phyloP scores from a whole-genome alignment of 257 asterid genomes.

The Sherardia arvensis region DNA sequence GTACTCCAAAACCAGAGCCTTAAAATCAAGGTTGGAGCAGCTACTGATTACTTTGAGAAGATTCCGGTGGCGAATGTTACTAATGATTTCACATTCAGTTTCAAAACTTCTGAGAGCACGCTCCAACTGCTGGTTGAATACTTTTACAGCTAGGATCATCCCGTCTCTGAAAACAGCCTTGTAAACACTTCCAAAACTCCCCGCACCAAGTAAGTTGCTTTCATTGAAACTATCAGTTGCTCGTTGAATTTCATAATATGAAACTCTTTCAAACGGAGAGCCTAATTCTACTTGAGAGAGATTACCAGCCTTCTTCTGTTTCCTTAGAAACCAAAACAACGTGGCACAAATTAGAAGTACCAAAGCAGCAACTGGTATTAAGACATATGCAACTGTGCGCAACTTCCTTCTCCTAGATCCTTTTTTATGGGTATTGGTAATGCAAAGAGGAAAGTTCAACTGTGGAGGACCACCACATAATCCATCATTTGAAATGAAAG shows the following conservation, averaged over 20 bases:
- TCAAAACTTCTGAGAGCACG: slow-evolving; percentile 7
- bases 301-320: not conserved
- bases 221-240: not conserved
- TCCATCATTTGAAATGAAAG: not conserved
- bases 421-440: not conserved
- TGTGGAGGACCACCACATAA: slow-evolving; percentile 8
- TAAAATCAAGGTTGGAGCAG: slow-evolving; percentile 5
- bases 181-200: slow-evolving; percentile 1
- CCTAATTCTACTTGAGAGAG: not conserved
- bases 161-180: not conserved
- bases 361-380: not conserved
- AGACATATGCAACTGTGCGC: not conserved
- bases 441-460: not conserved
- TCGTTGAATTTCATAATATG: not conserved
- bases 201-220: not conserved
- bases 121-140: not conserved
- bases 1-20: slow-evolving; percentile 5
- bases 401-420: not conserved
- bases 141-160: not conserved
- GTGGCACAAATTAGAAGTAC: not conserved
- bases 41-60: slow-evolving; percentile 7
- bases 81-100: not conserved
- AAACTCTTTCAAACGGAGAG: not conserved
- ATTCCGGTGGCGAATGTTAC: not conserved
- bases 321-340: not conserved